Percentiles rank a stretch among this genome's conserved stretches.
phyloP scores from a whole-genome alignment of 2,329 filamentous ascomycete genomes.

The Aplosporella prunicola region DNA sequence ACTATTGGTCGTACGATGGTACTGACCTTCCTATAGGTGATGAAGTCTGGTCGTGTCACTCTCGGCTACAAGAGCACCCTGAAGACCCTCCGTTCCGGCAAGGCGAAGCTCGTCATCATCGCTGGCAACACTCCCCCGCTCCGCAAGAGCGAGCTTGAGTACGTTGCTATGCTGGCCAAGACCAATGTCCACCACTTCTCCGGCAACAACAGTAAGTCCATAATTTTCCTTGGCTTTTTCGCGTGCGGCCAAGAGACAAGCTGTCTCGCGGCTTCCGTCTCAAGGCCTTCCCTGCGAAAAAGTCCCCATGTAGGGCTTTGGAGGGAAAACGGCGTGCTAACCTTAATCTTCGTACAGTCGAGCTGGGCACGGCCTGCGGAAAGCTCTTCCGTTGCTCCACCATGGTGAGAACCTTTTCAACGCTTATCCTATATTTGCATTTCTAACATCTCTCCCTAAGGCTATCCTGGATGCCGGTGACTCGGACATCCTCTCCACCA shows the following conservation, averaged over 20 bases:
- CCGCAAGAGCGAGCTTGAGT: slow-evolving; percentile 95
- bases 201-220: slow-evolving; percentile 90
- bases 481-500: slow-evolving; percentile 89
- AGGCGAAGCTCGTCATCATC: slow-evolving; percentile 98
- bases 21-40: no score
- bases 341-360: slow-evolving; percentile 54
- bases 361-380: slow-evolving; percentile 95
- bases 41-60: slow-evolving; percentile 56
- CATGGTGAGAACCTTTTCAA: no score
- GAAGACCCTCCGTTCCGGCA: slow-evolving; percentile 82
- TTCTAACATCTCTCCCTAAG: no score
- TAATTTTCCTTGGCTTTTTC: slow-evolving; percentile 18
- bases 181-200: slow-evolving; percentile 94
- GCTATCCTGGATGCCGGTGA: slow-evolving; percentile 90
- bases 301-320: slow-evolving; percentile 70
- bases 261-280: slow-evolving; percentile 17
- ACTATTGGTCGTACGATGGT: no score
- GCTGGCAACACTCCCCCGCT: slow-evolving; percentile 93
- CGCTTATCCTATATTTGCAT: no score
- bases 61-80: slow-evolving; percentile 84
- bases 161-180: slow-evolving; percentile 60
- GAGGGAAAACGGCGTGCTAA: slow-evolving; percentile 67
- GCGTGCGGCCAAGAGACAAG: no score
- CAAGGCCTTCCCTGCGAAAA: slow-evolving; percentile 74
- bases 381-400: slow-evolving; percentile 98